Conservation (phyloP, 805 yeast species). For the Novakomyces olei region DNA sequence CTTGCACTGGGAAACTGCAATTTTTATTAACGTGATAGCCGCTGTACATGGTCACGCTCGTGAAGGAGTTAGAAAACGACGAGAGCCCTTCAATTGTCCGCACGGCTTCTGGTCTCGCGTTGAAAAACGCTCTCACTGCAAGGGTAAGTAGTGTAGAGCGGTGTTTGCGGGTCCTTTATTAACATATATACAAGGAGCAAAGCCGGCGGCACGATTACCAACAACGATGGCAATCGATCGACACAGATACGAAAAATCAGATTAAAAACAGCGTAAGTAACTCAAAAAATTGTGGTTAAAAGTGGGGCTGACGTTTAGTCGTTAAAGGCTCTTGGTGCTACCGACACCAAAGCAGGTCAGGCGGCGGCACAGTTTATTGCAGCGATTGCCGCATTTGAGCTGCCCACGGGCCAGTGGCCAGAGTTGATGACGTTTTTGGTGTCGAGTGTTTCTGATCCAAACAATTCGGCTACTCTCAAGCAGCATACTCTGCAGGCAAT, state of each 20-base stretch:
- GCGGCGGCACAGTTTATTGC: slow-evolving; percentile 88
- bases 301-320: slow-evolving; percentile 13
- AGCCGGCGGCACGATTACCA: slow-evolving; percentile 3
- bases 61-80: slow-evolving; percentile 48
- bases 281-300: slow-evolving; percentile 4
- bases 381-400: slow-evolving; percentile 87
- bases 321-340: slow-evolving; percentile 37
- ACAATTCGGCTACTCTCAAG: slow-evolving; percentile 49
- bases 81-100: slow-evolving; percentile 54
- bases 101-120: slow-evolving; percentile 69
- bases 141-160: slow-evolving; percentile 19
- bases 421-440: slow-evolving; percentile 66
- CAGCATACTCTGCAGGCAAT: slow-evolving; percentile 71
- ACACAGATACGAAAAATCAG: slow-evolving; percentile 29
- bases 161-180: neutral
- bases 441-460: slow-evolving; percentile 60
- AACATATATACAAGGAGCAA: neutral
- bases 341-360: slow-evolving; percentile 59
- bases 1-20: neutral
- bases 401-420: slow-evolving; percentile 75
- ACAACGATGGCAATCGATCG: slow-evolving; percentile 53
- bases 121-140: slow-evolving; percentile 72
- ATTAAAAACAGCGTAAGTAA: slow-evolving; percentile 45
- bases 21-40: slow-evolving; percentile 6
- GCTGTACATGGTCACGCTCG: slow-evolving; percentile 46